Evolutionary conservation across 805 yeast species (phyloP), one percentile per base, ranked within the genome.

Genomic region (Metschnikowia santaceciliae): DNA sequence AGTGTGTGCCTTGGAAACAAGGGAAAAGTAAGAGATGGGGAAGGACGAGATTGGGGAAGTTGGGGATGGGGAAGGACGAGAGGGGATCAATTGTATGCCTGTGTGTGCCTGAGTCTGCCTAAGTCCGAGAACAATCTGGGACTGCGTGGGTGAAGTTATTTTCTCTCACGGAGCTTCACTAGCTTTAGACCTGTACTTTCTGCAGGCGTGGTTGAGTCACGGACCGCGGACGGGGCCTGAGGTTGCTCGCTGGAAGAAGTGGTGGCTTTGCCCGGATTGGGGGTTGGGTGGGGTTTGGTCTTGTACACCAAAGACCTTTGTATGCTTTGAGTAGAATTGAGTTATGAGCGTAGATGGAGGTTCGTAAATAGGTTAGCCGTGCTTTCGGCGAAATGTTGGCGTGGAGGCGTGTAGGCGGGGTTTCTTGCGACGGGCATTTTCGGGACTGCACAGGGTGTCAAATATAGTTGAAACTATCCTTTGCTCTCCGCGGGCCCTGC

Each of bases 91-190:
- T 19, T 35, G 33, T 22, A 6, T 36, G 30, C 10, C 30, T 7
- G 10, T 7, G 10, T 23, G 10, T 23, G 10, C 30, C 30, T 23
- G 30, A 23, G 10, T 23, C 3, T 23, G 30, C 30, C 40, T 35
- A 36, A 36, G n/a, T 15, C 42, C 42, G 47, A 42, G 38, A 33
- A 42, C 20, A 20, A 33, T 42, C 32, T 33, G 38, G 37, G 32
- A 38, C 26, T 32, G 30, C 19, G 33, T 19, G 36, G 33, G 37
- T 8, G 38, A 42, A 33, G 46, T 42, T 32, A 33, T 32, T 42
- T 42, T 42, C 38, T 20, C 46, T 38, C 46, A 19, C 38, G 13
- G 34, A n/a, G 20, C 17, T 32, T 33, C 46, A 20, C 40, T 32
- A 38, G 30, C 30, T 19, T 14, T 42, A 22, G 26, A 20, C n/a